phyloP scores from a whole-genome alignment of 208 protist genomes.

The Crithidia brevicula region DNA sequence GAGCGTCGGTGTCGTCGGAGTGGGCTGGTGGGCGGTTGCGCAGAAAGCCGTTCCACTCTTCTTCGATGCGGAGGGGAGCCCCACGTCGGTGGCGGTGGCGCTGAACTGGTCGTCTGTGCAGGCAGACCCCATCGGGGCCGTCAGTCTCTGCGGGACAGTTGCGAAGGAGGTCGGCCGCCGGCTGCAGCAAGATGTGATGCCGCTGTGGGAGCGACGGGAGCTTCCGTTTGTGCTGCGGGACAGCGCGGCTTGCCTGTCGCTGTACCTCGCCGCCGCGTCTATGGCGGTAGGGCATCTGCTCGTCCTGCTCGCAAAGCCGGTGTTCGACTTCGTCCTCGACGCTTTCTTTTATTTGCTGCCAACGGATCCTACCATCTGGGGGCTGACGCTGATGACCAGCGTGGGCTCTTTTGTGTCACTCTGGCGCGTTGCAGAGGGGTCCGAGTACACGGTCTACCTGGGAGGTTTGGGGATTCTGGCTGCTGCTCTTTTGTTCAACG shows the following conservation, averaged over 20 bases:
- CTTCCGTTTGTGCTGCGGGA: conserved; percentile 22
- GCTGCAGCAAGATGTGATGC: conserved; percentile 14
- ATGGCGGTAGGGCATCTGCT: conserved; percentile 59
- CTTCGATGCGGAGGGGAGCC: conserved; percentile 18
- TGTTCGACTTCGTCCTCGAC: conserved; percentile 36
- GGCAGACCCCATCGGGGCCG: conserved; percentile 24
- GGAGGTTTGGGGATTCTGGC: conserved; percentile 26
- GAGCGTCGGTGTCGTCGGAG: conserved; percentile 48
- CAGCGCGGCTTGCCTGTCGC: conserved; percentile 18
- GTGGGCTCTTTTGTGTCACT: conserved; percentile 32
- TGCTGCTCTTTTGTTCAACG: conserved; percentile 59
- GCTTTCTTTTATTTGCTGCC: conserved; percentile 50
- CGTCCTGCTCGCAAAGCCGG: conserved; percentile 39
- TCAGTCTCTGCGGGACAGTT: conserved; percentile 33
- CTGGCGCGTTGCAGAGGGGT: conserved; percentile 30
- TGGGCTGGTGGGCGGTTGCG: conserved; percentile 44
- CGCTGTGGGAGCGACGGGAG: conserved; percentile 21
- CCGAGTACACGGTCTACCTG: conserved; percentile 22
- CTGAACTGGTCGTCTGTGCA: conserved; percentile 29
- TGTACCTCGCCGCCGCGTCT: conserved; percentile 43
- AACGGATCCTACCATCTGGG: conserved; percentile 77
- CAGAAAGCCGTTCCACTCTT: conserved; percentile 37
- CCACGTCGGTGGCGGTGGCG: conserved; percentile 27
- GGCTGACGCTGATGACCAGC: conserved; percentile 41
- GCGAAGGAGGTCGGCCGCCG: conserved; percentile 35